phyloP scores from a whole-genome alignment of 306 rosid species.

The Erythrophleum fordii region DNA sequence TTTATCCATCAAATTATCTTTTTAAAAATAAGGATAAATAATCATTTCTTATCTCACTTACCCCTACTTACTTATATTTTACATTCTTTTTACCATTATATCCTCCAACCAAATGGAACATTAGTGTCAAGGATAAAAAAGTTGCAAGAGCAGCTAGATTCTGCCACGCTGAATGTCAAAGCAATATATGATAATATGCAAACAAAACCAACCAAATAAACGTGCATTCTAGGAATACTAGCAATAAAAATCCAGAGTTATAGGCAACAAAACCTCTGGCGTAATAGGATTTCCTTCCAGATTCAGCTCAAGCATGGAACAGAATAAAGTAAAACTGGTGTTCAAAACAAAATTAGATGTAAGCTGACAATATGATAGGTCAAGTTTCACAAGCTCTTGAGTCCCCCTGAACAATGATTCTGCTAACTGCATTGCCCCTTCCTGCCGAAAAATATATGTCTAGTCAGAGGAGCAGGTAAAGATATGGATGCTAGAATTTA shows the following conservation, averaged over 20 bases:
- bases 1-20: too few species aligned
- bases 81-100: too few species aligned
- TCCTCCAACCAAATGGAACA: too few species aligned
- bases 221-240: conserved; percentile 33
- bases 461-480: conserved; percentile 36
- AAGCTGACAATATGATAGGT: conserved; percentile 76
- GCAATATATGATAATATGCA: conserved; percentile 8
- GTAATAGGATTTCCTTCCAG: conserved; percentile 77
- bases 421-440: conserved; percentile 61
- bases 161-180: conserved; percentile 10
- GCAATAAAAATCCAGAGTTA: conserved; percentile 16
- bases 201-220: conserved; percentile 28
- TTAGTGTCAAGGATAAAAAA: too few species aligned
- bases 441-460: conserved; percentile 56
- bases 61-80: too few species aligned
- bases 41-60: too few species aligned
- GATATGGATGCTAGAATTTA: conserved; percentile 35
- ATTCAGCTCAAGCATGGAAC: conserved; percentile 74
- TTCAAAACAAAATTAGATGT: conserved; percentile 54
- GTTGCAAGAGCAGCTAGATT: conserved; percentile 24
- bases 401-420: conserved; percentile 61
- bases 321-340: conserved; percentile 43
- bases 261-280: conserved; percentile 67
- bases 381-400: conserved; percentile 75
- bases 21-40: too few species aligned